These are phyloP conservation scores for Lodderomyces theae DNA, from an alignment of 1,139 yeast species.

Conservation along the genomic window DNA sequence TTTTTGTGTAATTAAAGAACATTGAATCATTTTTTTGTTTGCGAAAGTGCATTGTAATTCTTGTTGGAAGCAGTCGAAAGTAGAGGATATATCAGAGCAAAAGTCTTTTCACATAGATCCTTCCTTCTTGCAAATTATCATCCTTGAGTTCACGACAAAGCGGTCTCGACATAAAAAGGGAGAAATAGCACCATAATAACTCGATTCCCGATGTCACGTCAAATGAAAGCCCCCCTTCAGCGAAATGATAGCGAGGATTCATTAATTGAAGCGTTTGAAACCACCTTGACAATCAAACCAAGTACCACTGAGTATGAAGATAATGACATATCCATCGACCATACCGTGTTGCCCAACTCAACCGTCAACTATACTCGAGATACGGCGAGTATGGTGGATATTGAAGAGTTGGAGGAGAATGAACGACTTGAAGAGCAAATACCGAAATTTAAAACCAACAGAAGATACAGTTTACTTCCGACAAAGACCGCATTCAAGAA, in stretches of 20 bases:
- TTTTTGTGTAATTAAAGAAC: no score
- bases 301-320: constrained; percentile 38
- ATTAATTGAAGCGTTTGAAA: constrained; percentile 47
- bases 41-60: no score
- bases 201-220: constrained; percentile 1
- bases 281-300: constrained; percentile 45
- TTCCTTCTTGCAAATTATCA: no score
- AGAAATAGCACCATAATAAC: no score
- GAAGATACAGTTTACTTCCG: constrained; percentile 31
- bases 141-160: no score
- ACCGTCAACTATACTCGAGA: constrained; percentile 24
- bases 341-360: constrained; percentile 35
- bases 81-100: no score
- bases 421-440: constrained; percentile 32
- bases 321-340: constrained; percentile 44
- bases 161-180: no score
- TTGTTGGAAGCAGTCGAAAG: no score
- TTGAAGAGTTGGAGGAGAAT: constrained; percentile 36
- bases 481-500: constrained; percentile 14
- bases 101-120: no score
- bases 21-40: no score
- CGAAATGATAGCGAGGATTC: constrained; percentile 45
- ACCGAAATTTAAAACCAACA: constrained; percentile 36
- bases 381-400: constrained; percentile 30
- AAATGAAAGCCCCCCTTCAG: constrained; percentile 9